phyloP scores from a whole-genome alignment of 352 stramenopile species.

The Globisporangium megalacanthum region DNA sequence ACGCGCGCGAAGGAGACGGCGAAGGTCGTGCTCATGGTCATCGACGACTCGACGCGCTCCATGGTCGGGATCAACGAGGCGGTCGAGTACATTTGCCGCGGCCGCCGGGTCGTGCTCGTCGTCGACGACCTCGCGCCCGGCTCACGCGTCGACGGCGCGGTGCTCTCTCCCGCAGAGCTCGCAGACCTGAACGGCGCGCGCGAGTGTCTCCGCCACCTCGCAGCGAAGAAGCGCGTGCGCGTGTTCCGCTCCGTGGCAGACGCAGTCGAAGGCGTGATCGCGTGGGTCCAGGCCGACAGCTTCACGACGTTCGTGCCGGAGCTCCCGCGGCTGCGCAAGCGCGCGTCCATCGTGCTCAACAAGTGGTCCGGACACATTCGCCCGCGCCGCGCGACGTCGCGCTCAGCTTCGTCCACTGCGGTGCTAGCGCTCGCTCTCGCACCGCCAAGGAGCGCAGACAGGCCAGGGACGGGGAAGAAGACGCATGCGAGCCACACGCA shows the following conservation, averaged over 20 bases:
- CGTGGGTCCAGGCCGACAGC: constrained; percentile 46
- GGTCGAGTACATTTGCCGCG: constrained; percentile 82
- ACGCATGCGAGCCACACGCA: not conserved
- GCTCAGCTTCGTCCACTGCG: constrained; percentile 55
- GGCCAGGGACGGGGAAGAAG: not conserved
- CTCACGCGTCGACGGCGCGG: constrained; percentile 41
- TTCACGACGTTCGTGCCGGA: constrained; percentile 33
- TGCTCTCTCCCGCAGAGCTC: constrained; percentile 51
- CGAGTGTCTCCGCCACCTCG: constrained; percentile 70
- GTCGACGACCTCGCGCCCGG: constrained; percentile 68
- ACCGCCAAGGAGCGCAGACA: constrained; percentile 22
- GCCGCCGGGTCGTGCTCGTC: constrained; percentile 68
- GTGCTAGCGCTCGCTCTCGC: constrained; percentile 36
- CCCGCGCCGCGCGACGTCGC: constrained; percentile 41
- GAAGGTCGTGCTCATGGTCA: constrained; percentile 82
- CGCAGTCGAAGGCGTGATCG: constrained; percentile 43
- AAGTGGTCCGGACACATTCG: constrained; percentile 53
- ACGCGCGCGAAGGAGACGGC: constrained; percentile 75
- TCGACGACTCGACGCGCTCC: constrained; percentile 70
- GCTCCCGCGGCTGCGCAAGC: constrained; percentile 56
- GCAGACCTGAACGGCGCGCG: constrained; percentile 80
- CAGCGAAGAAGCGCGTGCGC: constrained; percentile 33
- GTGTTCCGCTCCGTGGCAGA: constrained; percentile 46
- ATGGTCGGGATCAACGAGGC: constrained; percentile 87
- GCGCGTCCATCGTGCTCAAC: constrained; percentile 73